phyloP scores from a whole-genome alignment of 2,329 filamentous ascomycete species.

The Passalora sequoiae region DNA sequence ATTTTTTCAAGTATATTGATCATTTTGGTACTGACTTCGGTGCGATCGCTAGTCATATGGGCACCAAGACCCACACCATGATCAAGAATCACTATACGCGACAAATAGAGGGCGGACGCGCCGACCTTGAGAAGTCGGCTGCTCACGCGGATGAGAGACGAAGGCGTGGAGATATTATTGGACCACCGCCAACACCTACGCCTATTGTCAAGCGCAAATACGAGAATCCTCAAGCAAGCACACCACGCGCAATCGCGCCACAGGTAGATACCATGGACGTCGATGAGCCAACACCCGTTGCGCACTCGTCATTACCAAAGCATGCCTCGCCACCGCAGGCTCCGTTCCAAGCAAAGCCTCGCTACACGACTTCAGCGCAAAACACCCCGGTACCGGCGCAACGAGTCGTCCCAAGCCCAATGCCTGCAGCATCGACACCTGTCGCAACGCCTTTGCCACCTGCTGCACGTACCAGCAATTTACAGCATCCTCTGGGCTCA shows the following conservation, averaged over 20 bases:
- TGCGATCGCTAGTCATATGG: constrained; percentile 71
- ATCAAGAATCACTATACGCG: constrained; percentile 55
- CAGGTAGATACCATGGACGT: constrained; percentile 39
- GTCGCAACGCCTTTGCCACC: constrained; percentile 19
- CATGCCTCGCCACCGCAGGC: constrained; percentile 37
- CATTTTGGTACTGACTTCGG: constrained; percentile 76
- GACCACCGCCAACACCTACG: constrained; percentile 46
- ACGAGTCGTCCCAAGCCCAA: constrained; percentile 27
- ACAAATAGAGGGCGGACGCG: constrained; percentile 40
- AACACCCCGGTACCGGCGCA: constrained; percentile 28
- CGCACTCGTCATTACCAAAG: constrained; percentile 26
- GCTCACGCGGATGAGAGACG: constrained; percentile 40
- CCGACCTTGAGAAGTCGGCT: constrained; percentile 40
- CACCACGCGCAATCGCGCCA: constrained; percentile 42
- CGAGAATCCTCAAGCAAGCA: constrained; percentile 36
- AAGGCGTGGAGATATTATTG: constrained; percentile 42
- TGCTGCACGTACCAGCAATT: constrained; percentile 19
- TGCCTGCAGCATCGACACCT: constrained; percentile 22
- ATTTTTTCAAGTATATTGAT: constrained; percentile 66
- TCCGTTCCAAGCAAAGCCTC: constrained; percentile 25
- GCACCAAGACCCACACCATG: constrained; percentile 82
- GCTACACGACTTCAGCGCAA: constrained; percentile 30
- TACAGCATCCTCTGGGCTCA: constrained; percentile 29
- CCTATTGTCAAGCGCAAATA: constrained; percentile 46
- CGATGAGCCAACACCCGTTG: constrained; percentile 33